Evolutionary conservation across 2,329 filamentous ascomycete species (phyloP), one percentile per base, ranked within the genome.

Genomic region (Neocucurbitaria cava): DNA sequence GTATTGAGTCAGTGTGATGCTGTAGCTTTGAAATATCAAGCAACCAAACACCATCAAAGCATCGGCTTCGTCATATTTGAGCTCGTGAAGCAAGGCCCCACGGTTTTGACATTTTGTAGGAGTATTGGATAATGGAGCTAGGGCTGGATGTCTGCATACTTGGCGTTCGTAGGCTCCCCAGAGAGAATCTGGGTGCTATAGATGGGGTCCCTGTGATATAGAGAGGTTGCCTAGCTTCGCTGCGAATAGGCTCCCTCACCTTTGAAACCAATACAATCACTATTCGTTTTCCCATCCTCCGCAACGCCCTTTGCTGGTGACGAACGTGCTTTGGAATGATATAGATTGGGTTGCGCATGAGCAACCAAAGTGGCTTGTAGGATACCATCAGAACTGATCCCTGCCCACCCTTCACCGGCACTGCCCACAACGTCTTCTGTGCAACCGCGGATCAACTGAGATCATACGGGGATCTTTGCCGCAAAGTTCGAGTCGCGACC

Each of bases 381-480:
- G 28, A 46, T 46, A 53, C 48, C 52, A 63, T 58, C 41, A 15
- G 49, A 48, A 45, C 50, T 41, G 47, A 49, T 49, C 46, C 49
- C 41, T 59, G 46, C 41, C 56, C n/a, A 45, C 43, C 23, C 43
- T 45, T 52, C 35, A 50, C 61, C 48, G 55, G 65, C 58, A 64
- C 43, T 55, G 52, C 56, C 56, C 57, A 58, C 48, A 62, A 61
- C 59, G 60, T 62, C 55, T 68, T 65, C 48, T 49, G 60, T 54
- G 50, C 56, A 55, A 58, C 54, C 58, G 57, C 60, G 58, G 46
- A 46, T 59, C 41, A 54, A 51, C 52, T 42, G 53, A 47, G 46
- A 50, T 54, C 42, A 42, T 33, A 54, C 52, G 54, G 56, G 56
- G 54, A 64, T 57, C 56, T 56, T 30, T 64, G 47, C 52, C 56